Evolutionary conservation across 331 rosid genomes (phyloP), one percentile per base, ranked within the genome.

Genomic region (Acacia concinna): DNA sequence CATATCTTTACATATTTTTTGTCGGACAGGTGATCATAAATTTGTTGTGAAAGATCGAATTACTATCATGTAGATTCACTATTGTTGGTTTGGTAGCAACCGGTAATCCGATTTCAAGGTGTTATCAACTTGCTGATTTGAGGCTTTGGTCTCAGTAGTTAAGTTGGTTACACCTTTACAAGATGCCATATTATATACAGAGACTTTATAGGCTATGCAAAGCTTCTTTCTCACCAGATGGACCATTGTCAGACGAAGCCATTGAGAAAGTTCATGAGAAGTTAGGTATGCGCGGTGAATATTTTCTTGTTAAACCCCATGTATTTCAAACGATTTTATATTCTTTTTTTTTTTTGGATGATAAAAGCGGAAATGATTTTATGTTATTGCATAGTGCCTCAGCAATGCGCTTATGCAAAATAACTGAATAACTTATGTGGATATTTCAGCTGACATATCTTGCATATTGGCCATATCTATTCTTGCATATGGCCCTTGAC

Each of bases 181-280:
- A 77, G 84, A 94, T 94, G 98, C 98, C 97, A 81, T 90, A 90
- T 85, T 94, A 86, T 74, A 85, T 94, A 77, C 98, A 94, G 89
- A 92, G 98, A 81, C 98, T 94, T 79, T 92, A 92, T 82, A 89
- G 88, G 79, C 79, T 86, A 79, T 92, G 98, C 88, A 87, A 49
- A 49, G 82, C 93, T 32, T 88, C 92, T 13, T 88, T 92, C 77
- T 81, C 89, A 17, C 85, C 92, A 11, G 85, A 86, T 83, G 98
- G 98, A 66, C 98, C 98, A 1, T 84, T 89, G 44, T 89, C 98
- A 20, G 97, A 94, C 32, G 98, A 89, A 83, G 91, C 88, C 62
- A 77, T 94, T 3, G 89, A 92, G 84, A 94, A 34, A 88, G 94
- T 94, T 84, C 93, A 94, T n/a, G 85, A 80, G 64, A 90, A 83